A percentile compares a stretch with the other conserved stretches of the same genome.
These are phyloP conservation scores for Chrysanthemum seticuspe DNA, from an alignment of 129 eudicot genomes.

Conservation along the genomic window DNA sequence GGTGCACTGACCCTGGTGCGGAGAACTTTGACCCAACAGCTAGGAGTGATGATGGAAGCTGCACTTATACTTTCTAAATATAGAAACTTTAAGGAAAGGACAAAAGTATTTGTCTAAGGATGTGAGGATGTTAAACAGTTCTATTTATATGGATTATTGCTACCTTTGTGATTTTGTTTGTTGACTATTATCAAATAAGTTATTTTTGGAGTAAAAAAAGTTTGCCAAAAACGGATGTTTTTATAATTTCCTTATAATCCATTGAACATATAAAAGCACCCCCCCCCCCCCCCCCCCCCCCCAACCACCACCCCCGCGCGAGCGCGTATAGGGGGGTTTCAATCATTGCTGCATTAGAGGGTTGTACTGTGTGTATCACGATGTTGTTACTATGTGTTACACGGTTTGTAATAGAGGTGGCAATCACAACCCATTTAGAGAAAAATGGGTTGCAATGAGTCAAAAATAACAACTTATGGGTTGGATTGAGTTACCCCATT, in stretches of 20 bases:
- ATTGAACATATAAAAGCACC: too few species aligned
- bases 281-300: too few species aligned
- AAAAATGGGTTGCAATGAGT: too few species aligned
- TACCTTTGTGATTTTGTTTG: slow-evolving; percentile 31
- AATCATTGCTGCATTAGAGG: too few species aligned
- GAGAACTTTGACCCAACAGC: slow-evolving; percentile 81
- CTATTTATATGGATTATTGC: slow-evolving; percentile 23
- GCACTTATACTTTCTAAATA: slow-evolving; percentile 51
- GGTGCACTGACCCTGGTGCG: slow-evolving; percentile 78
- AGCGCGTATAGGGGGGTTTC: too few species aligned
- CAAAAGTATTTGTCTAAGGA: slow-evolving; percentile 21
- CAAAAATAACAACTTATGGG: too few species aligned
- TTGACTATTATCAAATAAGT: slow-evolving; percentile 22
- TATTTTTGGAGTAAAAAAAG: background rate
- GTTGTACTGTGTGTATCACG: too few species aligned
- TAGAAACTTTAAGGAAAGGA: slow-evolving; percentile 1
- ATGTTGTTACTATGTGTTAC: too few species aligned
- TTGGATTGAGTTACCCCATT: too few species aligned
- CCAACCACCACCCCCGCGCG: too few species aligned
- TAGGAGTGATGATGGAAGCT: slow-evolving; percentile 89
- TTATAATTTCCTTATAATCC: background rate
- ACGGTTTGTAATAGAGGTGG: too few species aligned
- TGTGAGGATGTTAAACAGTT: slow-evolving; percentile 33
- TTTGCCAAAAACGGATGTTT: background rate
- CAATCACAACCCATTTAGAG: too few species aligned